These are phyloP conservation scores for Monosporozyma siamensis DNA, from an alignment of 805 yeast genomes.

Conservation along the genomic window DNA sequence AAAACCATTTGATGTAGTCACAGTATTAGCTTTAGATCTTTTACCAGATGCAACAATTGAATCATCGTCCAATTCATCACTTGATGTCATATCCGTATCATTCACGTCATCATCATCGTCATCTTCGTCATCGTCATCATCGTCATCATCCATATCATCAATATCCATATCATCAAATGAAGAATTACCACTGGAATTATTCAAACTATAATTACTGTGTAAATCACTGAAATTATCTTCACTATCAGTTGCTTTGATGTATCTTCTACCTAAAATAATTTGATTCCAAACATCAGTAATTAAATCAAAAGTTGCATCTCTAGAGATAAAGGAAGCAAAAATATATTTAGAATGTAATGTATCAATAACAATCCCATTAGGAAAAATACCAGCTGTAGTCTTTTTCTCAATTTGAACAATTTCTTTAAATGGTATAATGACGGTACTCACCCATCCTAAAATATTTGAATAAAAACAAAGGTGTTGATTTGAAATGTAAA, in stretches of 20 bases:
- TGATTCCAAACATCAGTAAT: slow-evolving; percentile 58
- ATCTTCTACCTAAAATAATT: slow-evolving; percentile 51
- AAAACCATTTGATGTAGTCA: neutral
- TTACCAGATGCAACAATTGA: neutral
- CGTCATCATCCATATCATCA: slow-evolving; percentile 18
- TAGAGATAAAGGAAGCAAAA: slow-evolving; percentile 57
- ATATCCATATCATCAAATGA: slow-evolving; percentile 7
- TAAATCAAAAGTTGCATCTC: slow-evolving; percentile 46
- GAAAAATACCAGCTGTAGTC: slow-evolving; percentile 59
- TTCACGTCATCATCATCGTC: slow-evolving; percentile 16
- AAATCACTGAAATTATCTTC: slow-evolving; percentile 26
- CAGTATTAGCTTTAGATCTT: slow-evolving; percentile 29
- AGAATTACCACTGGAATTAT: neutral
- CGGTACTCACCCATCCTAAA: slow-evolving; percentile 58
- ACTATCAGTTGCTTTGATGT: slow-evolving; percentile 25
- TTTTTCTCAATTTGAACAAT: slow-evolving; percentile 57
- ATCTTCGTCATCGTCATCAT: slow-evolving; percentile 27
- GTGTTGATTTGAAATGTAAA: slow-evolving; percentile 49
- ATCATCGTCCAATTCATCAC: slow-evolving; percentile 28
- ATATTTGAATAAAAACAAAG: slow-evolving; percentile 61
- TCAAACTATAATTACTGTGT: neutral
- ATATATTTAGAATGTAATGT: slow-evolving; percentile 56
- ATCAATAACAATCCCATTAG: slow-evolving; percentile 57
- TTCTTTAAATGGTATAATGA: slow-evolving; percentile 51
- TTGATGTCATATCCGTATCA: slow-evolving; percentile 22